These are phyloP conservation scores for Phytophthora quininea DNA, from an alignment of 352 stramenopile species.

Conservation along the genomic window DNA sequence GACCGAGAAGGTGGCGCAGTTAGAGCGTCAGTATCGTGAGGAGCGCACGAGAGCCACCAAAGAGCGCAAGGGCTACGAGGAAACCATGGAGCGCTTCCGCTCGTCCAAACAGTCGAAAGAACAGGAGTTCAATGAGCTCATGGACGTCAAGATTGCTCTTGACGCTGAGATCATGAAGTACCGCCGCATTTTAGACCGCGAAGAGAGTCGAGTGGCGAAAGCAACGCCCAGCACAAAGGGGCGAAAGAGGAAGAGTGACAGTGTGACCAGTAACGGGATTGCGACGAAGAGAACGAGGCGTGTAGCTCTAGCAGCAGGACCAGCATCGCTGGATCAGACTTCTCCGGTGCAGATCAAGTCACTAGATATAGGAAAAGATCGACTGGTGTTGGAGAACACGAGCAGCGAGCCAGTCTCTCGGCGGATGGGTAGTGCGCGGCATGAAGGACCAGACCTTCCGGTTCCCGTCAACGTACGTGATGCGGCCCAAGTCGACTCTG, in stretches of 20 bases:
- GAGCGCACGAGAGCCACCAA: slow-evolving; percentile 79
- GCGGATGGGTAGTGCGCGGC: slow-evolving; percentile 70
- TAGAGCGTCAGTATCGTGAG: slow-evolving; percentile 82
- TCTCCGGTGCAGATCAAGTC: slow-evolving; percentile 66
- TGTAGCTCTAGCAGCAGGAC: slow-evolving; percentile 1
- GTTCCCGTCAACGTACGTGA: slow-evolving; percentile 71
- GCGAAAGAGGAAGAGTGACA: slow-evolving; percentile 75
- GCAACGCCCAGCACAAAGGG: slow-evolving; percentile 53
- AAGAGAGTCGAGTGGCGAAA: slow-evolving; percentile 71
- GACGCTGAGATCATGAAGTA: slow-evolving; percentile 84
- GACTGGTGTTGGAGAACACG: slow-evolving; percentile 80
- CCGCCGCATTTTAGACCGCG: slow-evolving; percentile 79
- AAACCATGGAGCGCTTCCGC: slow-evolving; percentile 70
- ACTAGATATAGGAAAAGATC: slow-evolving; percentile 77
- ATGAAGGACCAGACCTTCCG: slow-evolving; percentile 72
- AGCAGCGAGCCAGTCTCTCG: slow-evolving; percentile 62
- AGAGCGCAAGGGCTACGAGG: slow-evolving; percentile 77
- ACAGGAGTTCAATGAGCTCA: slow-evolving; percentile 85
- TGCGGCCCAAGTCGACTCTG: slow-evolving; percentile 69
- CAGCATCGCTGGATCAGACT: neutral
- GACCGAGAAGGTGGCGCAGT: slow-evolving; percentile 80
- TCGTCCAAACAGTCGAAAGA: slow-evolving; percentile 77
- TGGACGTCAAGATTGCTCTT: slow-evolving; percentile 87
- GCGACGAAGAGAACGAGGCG: slow-evolving; percentile 58
- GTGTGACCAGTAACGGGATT: slow-evolving; percentile 7